Conservation (phyloP, 176 grass and related monocot species). For the Lolium multiflorum region DNA sequence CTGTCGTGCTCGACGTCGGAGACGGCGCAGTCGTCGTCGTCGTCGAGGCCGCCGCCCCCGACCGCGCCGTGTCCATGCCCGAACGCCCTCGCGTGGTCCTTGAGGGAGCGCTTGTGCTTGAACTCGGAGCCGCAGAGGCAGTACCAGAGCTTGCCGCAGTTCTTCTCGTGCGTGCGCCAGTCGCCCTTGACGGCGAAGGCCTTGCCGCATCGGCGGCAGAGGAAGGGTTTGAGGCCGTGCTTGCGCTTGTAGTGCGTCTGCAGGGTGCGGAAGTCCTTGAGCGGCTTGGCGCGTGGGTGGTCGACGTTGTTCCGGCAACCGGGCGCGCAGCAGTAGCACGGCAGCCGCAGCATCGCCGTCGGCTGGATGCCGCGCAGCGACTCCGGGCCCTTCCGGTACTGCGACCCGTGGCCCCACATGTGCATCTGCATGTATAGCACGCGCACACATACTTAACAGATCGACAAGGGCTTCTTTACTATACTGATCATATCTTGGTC, state of each 20-base stretch:
- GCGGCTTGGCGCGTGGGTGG: constrained; percentile 83
- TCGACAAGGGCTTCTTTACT: too few species aligned
- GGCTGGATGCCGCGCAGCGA: constrained; percentile 91
- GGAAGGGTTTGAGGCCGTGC: constrained; percentile 90
- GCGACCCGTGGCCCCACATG: constrained; percentile 98
- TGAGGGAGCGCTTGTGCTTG: constrained; percentile 86
- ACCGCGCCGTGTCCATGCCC: constrained; percentile 60
- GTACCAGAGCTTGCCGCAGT: constrained; percentile 94
- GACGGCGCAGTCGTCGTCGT: constrained; percentile 55
- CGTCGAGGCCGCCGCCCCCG: constrained; percentile 36
- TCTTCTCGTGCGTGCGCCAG: constrained; percentile 99
- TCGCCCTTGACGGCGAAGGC: constrained; percentile 92
- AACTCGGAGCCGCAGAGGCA: constrained; percentile 83
- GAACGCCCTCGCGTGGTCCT: constrained; percentile 79
- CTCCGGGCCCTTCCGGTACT: constrained; percentile 88
- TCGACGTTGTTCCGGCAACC: constrained; percentile 97
- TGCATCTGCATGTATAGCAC: constrained; percentile 68
- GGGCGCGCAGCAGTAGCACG: constrained; percentile 89
- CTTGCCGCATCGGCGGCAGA: constrained; percentile 94
- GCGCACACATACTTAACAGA: neutral
- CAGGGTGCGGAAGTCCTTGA: constrained; percentile 98
- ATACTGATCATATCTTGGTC: too few species aligned
- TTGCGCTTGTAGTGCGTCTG: constrained; percentile 98
- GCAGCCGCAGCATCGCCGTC: constrained; percentile 92
- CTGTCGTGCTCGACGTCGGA: constrained; percentile 59